Evolutionary conservation across 768 basidiomycete species (phyloP), one percentile per base, ranked within the genome.

Genomic region (Psilocybe subaeruginosa): DNA sequence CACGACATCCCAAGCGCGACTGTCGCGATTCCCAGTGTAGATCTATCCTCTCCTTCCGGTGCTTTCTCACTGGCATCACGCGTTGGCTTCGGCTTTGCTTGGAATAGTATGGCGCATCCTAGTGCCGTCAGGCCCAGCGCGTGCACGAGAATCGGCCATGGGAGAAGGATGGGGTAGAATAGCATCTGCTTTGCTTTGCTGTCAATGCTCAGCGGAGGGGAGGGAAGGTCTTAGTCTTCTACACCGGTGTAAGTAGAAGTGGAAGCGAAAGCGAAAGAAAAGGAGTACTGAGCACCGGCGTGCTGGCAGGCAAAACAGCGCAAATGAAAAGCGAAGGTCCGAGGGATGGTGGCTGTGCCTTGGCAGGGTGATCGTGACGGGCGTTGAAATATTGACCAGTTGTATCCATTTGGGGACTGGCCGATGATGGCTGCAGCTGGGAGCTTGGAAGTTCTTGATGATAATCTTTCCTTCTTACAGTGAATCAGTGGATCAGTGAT

Each of bases 71-170:
- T 35, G 11, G 33, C 23, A 23, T 0, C 2, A 23, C 23, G 23
- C 17, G 23, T 19, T 9, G 12, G 54, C 23, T 23, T 23, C 23
- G 23, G 53, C 35, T 39, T 54, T 46, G 54, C 4, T 3, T 39
- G 7, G 17, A 56, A 12, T 4, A 56, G 30, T 3, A 56, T 27
- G 39, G 19, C 45, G 43, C 41, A 56, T 45, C 54, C 54, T 3
- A 56, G 54, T 9, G 27, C 23, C 7, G 54, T 45, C 11, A 56
- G 27, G 3, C 54, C 54, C 12, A 56, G 7, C 7, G 54, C 54
- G 54, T 56, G 54, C 11, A 56, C 27, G 11, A 56, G 54, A 16
- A 56, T 56, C 0, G 54, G 54, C 54, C 54, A 56, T 16, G 54
- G 54, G 4, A 56, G 14, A 35, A 45, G 41, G 27, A 56, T 46